Conservation (phyloP, 306 rosid species). For the Alnus rubra region DNA sequence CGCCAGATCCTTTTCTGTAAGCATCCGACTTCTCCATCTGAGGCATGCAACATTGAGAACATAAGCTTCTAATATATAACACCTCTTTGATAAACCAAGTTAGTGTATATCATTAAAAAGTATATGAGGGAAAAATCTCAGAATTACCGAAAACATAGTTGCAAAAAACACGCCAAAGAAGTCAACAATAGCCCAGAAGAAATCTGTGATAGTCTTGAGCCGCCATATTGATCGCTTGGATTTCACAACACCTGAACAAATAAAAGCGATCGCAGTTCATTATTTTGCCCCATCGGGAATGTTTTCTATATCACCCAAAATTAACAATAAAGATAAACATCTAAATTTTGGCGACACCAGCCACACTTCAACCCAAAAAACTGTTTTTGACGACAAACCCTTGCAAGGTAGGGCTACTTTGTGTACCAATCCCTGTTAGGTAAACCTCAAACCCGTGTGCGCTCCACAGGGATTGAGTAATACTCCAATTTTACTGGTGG, state of each 20-base stretch:
- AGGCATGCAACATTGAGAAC: constrained; percentile 16
- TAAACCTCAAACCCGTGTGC: no score
- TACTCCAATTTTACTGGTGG: no score
- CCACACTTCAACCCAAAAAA: background rate
- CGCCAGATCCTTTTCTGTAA: constrained; percentile 73
- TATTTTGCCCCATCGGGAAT: background rate
- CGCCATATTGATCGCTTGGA: constrained; percentile 86
- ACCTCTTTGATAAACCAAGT: background rate
- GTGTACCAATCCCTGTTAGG: no score
- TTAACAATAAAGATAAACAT: background rate
- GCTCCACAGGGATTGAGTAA: no score
- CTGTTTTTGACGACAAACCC: no score
- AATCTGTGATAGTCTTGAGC: constrained; percentile 72
- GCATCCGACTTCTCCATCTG: constrained; percentile 92
- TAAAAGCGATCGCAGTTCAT: background rate
- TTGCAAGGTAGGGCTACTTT: no score
- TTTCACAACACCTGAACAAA: constrained; percentile 69
- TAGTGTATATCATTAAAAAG: background rate
- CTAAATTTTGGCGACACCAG: background rate
- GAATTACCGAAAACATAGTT: constrained; percentile 85
- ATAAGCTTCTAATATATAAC: constrained; percentile 1
- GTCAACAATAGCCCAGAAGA: constrained; percentile 82
- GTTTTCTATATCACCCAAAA: background rate
- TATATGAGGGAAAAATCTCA: constrained; percentile 4
- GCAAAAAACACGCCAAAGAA: constrained; percentile 74